Conservation (phyloP, 768 basidiomycete genomes). For the Nidularia pulvinata region DNA sequence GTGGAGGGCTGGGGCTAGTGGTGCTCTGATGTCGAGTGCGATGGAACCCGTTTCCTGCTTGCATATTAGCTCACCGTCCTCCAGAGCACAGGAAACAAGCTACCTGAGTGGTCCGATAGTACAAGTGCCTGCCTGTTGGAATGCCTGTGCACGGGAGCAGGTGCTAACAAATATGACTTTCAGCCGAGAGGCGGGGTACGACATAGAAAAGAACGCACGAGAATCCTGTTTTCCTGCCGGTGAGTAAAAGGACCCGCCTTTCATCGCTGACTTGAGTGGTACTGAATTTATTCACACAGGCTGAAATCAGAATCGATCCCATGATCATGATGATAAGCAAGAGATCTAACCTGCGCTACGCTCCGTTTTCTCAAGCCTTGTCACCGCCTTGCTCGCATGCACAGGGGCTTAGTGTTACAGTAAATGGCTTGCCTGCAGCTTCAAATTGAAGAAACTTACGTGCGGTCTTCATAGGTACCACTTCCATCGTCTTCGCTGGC, state of each 20-base stretch:
- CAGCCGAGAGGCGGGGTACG: not conserved
- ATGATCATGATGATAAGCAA: not conserved
- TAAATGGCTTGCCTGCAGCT: too few species aligned
- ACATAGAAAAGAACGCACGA: not conserved
- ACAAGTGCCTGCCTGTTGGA: not conserved
- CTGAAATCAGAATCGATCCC: not conserved
- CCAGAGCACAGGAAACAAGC: not conserved
- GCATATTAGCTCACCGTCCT: not conserved
- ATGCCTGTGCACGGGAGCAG: constrained; percentile 2
- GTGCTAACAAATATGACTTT: too few species aligned
- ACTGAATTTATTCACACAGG: too few species aligned
- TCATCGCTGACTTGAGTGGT: constrained; percentile 7
- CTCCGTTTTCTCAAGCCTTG: constrained; percentile 6
- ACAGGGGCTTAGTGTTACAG: too few species aligned
- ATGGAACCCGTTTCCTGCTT: constrained; percentile 4
- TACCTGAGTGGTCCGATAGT: too few species aligned
- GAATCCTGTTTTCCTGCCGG: constrained; percentile 6
- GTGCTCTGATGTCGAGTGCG: constrained; percentile 13
- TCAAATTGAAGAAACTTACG: too few species aligned
- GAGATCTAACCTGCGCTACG: constrained; percentile 5
- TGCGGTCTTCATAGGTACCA: too few species aligned
- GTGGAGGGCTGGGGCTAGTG: not conserved
- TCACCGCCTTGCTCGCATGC: constrained; percentile 5
- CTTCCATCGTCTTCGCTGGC: too few species aligned
- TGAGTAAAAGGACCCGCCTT: constrained; percentile 9